Percentiles rank a stretch among this genome's conserved stretches.
Conservation (phyloP, 1,284 basidiomycete species). For the Sanghuangporus sanghuang region DNA sequence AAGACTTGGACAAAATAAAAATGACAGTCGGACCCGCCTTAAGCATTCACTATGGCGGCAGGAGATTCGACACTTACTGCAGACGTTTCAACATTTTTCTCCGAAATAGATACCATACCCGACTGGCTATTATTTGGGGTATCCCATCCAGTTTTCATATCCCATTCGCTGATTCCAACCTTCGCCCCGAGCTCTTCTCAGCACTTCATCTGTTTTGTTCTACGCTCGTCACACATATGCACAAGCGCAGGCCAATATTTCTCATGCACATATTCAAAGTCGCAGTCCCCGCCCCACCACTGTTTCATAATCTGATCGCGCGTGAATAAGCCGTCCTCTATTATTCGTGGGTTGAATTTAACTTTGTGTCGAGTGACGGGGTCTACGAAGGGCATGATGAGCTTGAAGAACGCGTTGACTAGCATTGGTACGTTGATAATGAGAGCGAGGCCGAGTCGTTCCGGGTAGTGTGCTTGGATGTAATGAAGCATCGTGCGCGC, state of each 20-base stretch:
- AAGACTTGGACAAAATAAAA: too few species aligned
- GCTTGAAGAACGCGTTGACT: conserved; percentile 76
- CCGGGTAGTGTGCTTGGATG: conserved; percentile 86
- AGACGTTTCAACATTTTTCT: neutral
- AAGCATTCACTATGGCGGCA: neutral
- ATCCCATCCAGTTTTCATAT: conserved; percentile 40
- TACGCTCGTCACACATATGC: conserved; percentile 46
- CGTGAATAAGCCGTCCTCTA: conserved; percentile 49
- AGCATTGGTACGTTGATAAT: conserved; percentile 83
- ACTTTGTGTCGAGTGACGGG: conserved; percentile 71
- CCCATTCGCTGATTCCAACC: conserved; percentile 71
- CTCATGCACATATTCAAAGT: conserved; percentile 68
- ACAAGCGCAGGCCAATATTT: conserved; percentile 71
- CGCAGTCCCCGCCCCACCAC: conserved; percentile 54
- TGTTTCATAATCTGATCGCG: conserved; percentile 53
- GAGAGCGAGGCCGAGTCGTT: conserved; percentile 83
- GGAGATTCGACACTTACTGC: neutral
- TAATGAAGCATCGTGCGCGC: conserved; percentile 65
- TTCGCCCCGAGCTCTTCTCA: conserved; percentile 63
- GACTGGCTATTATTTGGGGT: neutral
- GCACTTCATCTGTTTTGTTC: conserved; percentile 43
- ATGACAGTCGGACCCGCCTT: too few species aligned
- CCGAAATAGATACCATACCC: neutral
- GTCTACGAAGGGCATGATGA: conserved; percentile 79
- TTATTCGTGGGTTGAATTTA: conserved; percentile 56